Conservation (phyloP, 305 asterid genomes). For the Salvia sclarea region DNA sequence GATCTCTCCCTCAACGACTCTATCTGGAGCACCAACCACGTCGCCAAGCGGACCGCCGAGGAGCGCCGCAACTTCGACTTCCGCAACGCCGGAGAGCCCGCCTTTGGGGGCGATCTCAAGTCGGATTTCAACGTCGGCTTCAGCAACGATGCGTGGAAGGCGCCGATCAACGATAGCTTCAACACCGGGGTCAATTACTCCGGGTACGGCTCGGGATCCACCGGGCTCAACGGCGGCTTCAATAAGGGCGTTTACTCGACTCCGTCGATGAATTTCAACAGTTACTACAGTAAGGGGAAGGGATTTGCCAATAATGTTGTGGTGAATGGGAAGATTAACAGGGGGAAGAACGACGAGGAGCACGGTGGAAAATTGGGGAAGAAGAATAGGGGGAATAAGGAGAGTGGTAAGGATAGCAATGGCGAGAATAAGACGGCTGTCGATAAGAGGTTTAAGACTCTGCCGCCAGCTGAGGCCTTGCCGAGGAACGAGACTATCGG, state of each 20-base stretch:
- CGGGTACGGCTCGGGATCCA: constrained; percentile 40
- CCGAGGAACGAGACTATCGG: constrained; percentile 95
- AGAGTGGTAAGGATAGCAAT: constrained; percentile 43
- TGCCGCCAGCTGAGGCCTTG: constrained; percentile 89
- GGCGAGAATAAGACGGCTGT: constrained; percentile 53
- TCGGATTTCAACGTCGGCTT: constrained; percentile 51
- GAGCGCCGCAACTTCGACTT: constrained; percentile 84
- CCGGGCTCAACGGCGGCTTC: constrained; percentile 83
- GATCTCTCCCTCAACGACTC: constrained; percentile 84
- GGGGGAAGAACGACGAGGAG: constrained; percentile 54
- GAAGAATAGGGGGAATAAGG: constrained; percentile 59
- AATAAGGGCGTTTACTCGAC: constrained; percentile 72
- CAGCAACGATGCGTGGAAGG: constrained; percentile 58
- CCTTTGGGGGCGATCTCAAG: constrained; percentile 38
- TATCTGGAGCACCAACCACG: constrained; percentile 85
- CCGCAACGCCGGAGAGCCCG: constrained; percentile 52
- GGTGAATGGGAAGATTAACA: constrained; percentile 50
- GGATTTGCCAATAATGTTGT: constrained; percentile 46
- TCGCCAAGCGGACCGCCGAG: constrained; percentile 60
- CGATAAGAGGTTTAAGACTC: constrained; percentile 92
- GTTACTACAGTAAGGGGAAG: constrained; percentile 53
- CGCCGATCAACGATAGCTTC: constrained; percentile 38
- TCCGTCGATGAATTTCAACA: constrained; percentile 48
- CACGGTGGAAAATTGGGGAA: constrained; percentile 57
- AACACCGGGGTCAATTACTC: constrained; percentile 33